Evolutionary conservation across 2,329 filamentous ascomycete species (phyloP), one percentile per base, ranked within the genome.

Genomic region (Lasiodiplodia sp.): DNA sequence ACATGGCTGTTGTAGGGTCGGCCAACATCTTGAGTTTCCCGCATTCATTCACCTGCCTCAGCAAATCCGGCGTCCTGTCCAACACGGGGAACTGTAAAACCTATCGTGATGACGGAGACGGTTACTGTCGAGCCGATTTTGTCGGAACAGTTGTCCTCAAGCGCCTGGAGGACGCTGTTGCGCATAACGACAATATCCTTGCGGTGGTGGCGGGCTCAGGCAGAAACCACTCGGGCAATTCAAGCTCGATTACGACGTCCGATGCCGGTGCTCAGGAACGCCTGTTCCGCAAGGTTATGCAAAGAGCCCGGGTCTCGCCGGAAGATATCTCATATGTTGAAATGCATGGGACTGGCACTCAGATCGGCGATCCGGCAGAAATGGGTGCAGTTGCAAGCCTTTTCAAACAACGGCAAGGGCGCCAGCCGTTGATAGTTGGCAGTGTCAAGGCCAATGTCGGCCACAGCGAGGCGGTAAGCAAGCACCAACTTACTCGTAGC

Each of bases 261-360:
- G 92, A 96, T 77, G 91, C 88, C 4, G 90, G 88, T 14, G 91
- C 91, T 0, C 93, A 96, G 78, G 88, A 91, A 14, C 83, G 87
- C 57, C 82, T 96, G 11, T 94, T 91, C 74, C 86, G 87, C 67
- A 84, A 87, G 49, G 89, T 96, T 31, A 83, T 96, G 1, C 87
- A 90, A 57, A 87, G 92, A 51, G 90, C 91, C 51, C 90, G 90
- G 69, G 86, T 96, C 25, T 90, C 94, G 74, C 91, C 92, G 1
- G 86, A 89, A 62, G 91, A 94, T 71, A 86, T 97, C 60, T 89
- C 89, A 78, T 96, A 95, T 75, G 89, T 97, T 10, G 93, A 96
- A 80, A 93, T 96, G 90, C 93, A 97, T 78, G 93, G 92, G 16
- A 97, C 93, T 3, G 93, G 93, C 38, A 97, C 92, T 0, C 92